phyloP scores from a whole-genome alignment of 1,284 basidiomycete species.

The Cutaneotrichosporon sp. region DNA sequence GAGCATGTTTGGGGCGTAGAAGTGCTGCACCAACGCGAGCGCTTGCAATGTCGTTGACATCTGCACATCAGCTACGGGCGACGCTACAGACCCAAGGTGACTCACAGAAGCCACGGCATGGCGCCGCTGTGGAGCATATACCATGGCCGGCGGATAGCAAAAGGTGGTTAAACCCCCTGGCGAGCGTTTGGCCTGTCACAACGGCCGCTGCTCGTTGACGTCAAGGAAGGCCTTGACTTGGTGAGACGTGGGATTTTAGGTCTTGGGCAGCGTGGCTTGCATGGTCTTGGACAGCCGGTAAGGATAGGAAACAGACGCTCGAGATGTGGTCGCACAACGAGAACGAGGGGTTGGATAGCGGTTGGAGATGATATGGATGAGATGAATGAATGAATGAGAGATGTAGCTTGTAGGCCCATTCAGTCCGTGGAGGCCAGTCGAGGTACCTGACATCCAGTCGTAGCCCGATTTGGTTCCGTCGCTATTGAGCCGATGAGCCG shows the following conservation, averaged over 20 bases:
- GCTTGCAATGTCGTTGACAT: constrained; percentile 38
- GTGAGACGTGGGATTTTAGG: neutral
- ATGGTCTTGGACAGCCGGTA: neutral
- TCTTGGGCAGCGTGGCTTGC: neutral
- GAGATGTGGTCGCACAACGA: neutral
- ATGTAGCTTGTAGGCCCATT: no score
- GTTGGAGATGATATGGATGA: neutral
- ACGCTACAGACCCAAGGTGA: neutral
- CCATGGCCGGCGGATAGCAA: constrained; percentile 25
- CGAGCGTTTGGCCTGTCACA: neutral
- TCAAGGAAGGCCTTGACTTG: neutral
- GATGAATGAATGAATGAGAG: no score
- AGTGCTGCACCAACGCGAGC: constrained; percentile 43
- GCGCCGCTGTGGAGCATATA: constrained; percentile 44
- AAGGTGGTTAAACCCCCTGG: neutral
- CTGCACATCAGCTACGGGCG: constrained; percentile 21
- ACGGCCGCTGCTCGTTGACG: neutral
- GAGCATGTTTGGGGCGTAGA: constrained; percentile 46
- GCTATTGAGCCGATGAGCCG: neutral
- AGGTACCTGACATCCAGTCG: no score
- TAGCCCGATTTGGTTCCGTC: neutral
- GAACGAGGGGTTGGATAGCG: neutral
- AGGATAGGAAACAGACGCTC: neutral
- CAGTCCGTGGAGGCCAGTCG: no score
- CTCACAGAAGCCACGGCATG: constrained; percentile 46